Conservation (phyloP, 345 rosid species). For the Punica granatum region DNA sequence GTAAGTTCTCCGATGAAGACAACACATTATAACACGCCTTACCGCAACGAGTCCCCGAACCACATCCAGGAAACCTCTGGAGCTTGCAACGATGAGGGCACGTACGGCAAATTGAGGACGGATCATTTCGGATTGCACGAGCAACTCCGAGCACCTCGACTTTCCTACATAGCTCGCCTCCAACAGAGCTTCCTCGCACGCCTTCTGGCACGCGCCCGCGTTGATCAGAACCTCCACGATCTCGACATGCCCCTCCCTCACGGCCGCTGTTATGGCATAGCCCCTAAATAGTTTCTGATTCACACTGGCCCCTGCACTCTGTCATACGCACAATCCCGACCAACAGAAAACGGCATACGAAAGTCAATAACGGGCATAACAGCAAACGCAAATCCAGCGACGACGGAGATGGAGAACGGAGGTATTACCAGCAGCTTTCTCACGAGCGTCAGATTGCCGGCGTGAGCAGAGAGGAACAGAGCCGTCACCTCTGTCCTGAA, state of each 20-base stretch:
- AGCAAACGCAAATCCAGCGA: not conserved
- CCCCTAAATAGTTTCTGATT: slow-evolving; percentile 58
- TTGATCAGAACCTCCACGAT: slow-evolving; percentile 38
- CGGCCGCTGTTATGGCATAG: slow-evolving; percentile 53
- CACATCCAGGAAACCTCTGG: slow-evolving; percentile 49
- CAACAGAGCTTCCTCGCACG: slow-evolving; percentile 60
- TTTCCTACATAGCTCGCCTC: slow-evolving; percentile 52
- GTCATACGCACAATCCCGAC: slow-evolving; percentile 10
- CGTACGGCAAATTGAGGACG: slow-evolving; percentile 39
- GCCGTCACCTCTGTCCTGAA: slow-evolving; percentile 62
- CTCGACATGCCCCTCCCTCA: slow-evolving; percentile 40
- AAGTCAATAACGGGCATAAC: not conserved
- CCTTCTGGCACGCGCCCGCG: slow-evolving; percentile 44
- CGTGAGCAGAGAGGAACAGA: slow-evolving; percentile 54
- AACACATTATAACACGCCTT: no score
- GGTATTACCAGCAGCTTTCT: slow-evolving; percentile 45
- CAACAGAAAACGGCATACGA: not conserved
- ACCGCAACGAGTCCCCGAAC: slow-evolving; percentile 46
- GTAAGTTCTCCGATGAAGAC: no score
- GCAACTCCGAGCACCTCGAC: slow-evolving; percentile 26
- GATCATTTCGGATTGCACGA: slow-evolving; percentile 42
- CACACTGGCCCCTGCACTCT: slow-evolving; percentile 50
- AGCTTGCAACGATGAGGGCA: slow-evolving; percentile 51
- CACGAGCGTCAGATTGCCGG: slow-evolving; percentile 44
- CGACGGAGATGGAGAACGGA: not conserved